phyloP scores from a whole-genome alignment of 2,329 filamentous ascomycete species.

The Aschersonia sp. region DNA sequence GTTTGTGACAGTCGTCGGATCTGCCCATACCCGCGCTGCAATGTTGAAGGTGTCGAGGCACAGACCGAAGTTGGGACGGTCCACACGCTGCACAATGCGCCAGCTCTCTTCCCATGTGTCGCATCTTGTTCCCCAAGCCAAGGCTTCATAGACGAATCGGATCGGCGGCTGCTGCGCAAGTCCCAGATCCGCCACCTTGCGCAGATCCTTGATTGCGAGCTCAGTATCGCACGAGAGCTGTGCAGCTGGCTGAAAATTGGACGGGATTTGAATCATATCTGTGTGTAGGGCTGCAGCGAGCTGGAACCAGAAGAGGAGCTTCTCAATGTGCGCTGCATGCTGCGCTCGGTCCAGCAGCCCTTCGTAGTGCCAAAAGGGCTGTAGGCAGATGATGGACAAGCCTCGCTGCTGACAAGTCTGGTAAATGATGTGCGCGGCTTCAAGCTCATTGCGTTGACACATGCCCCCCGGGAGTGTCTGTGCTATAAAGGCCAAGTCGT shows the following conservation, averaged over 20 bases:
- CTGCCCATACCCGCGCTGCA: slow-evolving; percentile 52
- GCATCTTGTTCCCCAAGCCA: slow-evolving; percentile 55
- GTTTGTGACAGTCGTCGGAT: slow-evolving; percentile 40
- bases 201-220: slow-evolving; percentile 48
- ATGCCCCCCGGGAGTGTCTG: slow-evolving; percentile 6
- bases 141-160: slow-evolving; percentile 56
- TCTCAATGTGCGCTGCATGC: slow-evolving; percentile 49
- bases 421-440: slow-evolving; percentile 41
- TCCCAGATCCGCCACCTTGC: slow-evolving; percentile 51
- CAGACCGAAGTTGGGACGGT: slow-evolving; percentile 57
- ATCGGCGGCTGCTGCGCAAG: slow-evolving; percentile 37
- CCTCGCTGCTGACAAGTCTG: slow-evolving; percentile 36
- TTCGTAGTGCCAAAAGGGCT: slow-evolving; percentile 64
- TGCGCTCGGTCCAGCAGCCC: slow-evolving; percentile 47
- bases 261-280: slow-evolving; percentile 58
- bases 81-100: slow-evolving; percentile 48
- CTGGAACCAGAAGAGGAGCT: slow-evolving; percentile 49
- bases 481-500: slow-evolving; percentile 39
- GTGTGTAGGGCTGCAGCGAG: slow-evolving; percentile 52
- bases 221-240: slow-evolving; percentile 29
- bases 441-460: slow-evolving; percentile 19
- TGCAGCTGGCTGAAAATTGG: slow-evolving; percentile 43
- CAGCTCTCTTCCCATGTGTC: slow-evolving; percentile 58
- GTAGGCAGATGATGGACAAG: slow-evolving; percentile 49
- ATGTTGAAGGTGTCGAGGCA: slow-evolving; percentile 71